Evolutionary conservation across 352 stramenopile genomes (phyloP), one percentile per base, ranked within the genome.

Genomic region (Aphanomyces astaci): DNA sequence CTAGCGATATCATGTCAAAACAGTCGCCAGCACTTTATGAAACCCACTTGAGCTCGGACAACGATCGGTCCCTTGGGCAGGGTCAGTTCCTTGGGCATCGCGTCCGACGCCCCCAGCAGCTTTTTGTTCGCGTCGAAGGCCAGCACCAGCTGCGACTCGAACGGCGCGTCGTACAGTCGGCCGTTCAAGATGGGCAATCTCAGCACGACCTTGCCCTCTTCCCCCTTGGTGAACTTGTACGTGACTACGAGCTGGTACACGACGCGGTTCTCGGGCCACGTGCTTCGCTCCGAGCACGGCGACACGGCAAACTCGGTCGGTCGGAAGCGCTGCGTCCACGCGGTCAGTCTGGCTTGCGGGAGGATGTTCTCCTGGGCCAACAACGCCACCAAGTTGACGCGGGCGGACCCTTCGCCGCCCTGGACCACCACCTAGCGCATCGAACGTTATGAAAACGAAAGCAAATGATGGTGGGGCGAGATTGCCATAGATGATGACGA

Each of bases 101-200:
- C 82, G 67, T 97, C 91, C 15, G 81, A 89, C 40, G 73, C 80
- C 51, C 79, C 88, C 49, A 94, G 71, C 46, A 90, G 93, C 75
- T 95, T 92, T 74, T 98, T 98, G 74, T 97, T 96, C 9, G 87
- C 84, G 73, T 98, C 90, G 71, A 97, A 98, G 39, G 96, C 76
- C 77, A 97, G 86, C 71, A 90, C 93, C 57, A 98, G 59, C 66
- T 98, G 92, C 24, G 81, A 79, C 66, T 98, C 92, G 45, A 96
- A 97, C 15, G 86, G 86, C 2, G 88, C 96, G 67, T 98, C 94
- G 72, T 98, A 98, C 25, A 98, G 77, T 11, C 81, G 83, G 0
- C 79, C 88, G 70, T 92, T 87, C 17, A 98, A 71, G 4, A 90
- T 64, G 11, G 87, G 84, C 52, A 95, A 76, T 4, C 77, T 74